A percentile compares a stretch with the other conserved stretches of the same genome.
phyloP scores from a whole-genome alignment of 495 filamentous ascomycete species.

The Rhypophila decipiens region DNA sequence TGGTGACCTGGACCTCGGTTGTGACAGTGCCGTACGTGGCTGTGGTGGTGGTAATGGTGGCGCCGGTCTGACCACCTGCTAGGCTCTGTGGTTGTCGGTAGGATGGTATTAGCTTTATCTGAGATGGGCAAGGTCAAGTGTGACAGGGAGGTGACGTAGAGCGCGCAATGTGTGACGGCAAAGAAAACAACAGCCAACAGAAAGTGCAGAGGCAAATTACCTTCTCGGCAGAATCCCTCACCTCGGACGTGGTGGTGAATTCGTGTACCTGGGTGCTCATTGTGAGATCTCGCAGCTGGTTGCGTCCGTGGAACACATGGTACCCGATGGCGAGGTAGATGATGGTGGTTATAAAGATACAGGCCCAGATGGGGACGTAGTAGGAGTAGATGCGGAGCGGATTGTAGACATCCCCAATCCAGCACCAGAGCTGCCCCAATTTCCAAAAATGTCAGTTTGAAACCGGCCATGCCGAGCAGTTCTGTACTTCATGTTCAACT shows the following conservation, averaged over 20 bases:
- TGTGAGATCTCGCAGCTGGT: conserved; percentile 46
- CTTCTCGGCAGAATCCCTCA: conserved; percentile 35
- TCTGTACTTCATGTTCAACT: conserved; percentile 3
- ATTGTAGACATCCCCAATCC: conserved; percentile 64
- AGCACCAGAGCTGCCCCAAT: conserved; percentile 66
- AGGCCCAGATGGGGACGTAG: conserved; percentile 83
- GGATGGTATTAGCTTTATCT: too few relatives aligned
- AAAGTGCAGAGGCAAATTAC: too few relatives aligned
- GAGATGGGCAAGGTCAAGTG: too few relatives aligned
- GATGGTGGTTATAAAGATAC: conserved; percentile 57
- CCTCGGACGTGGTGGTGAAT: conserved; percentile 10
- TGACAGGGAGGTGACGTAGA: conserved; percentile 5
- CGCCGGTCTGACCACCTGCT: too few relatives aligned
- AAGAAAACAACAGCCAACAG: too few relatives aligned
- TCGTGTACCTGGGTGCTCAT: conserved; percentile 29
- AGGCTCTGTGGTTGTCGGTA: too few relatives aligned
- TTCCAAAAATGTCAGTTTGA: not conserved
- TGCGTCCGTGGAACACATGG: conserved; percentile 57
- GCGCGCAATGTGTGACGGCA: conserved; percentile 3
- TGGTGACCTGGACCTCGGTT: conserved; percentile 30
- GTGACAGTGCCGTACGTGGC: conserved; percentile 27
- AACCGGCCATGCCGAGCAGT: not conserved
- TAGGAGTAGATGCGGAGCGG: conserved; percentile 68
- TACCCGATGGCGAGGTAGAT: conserved; percentile 70
- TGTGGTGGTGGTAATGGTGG: too few relatives aligned